These are phyloP conservation scores for Sarocladium kiliense DNA, from an alignment of 2,329 filamentous ascomycete species.

Conservation along the genomic window DNA sequence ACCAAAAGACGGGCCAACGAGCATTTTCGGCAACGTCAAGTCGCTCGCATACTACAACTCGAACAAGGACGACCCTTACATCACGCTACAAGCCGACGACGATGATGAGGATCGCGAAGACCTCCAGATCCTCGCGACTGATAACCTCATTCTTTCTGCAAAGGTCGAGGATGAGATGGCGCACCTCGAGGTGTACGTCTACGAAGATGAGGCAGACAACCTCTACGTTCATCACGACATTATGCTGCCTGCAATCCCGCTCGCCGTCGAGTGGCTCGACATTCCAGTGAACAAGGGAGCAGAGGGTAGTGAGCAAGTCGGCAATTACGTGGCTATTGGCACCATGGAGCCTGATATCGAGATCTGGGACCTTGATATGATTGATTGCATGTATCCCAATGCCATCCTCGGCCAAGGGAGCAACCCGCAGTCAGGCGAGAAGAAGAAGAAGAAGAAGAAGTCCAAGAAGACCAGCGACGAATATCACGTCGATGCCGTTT, in stretches of 20 bases:
- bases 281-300: constrained; percentile 73
- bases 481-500: constrained; percentile 90
- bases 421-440: constrained; percentile 30
- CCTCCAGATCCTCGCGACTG: constrained; percentile 83
- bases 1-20: constrained; percentile 63
- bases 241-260: constrained; percentile 94
- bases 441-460: constrained; percentile 64
- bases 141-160: constrained; percentile 87
- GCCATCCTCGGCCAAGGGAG: constrained; percentile 81
- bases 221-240: constrained; percentile 99
- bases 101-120: constrained; percentile 90
- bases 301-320: constrained; percentile 58
- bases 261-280: constrained; percentile 94
- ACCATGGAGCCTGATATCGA: constrained; percentile 99
- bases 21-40: constrained; percentile 94
- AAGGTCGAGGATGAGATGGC: constrained; percentile 97
- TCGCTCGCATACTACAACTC: constrained; percentile 90
- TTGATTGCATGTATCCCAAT: constrained; percentile 98
- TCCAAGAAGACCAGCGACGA: constrained; percentile 81
- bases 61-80: constrained; percentile 94
- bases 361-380: constrained; percentile 92
- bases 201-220: constrained; percentile 92
- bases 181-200: constrained; percentile 94
- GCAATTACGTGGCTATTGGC: constrained; percentile 91
- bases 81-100: constrained; percentile 70